Conservation (phyloP, 345 rosid genomes). For the Noccaea caerulescens region DNA sequence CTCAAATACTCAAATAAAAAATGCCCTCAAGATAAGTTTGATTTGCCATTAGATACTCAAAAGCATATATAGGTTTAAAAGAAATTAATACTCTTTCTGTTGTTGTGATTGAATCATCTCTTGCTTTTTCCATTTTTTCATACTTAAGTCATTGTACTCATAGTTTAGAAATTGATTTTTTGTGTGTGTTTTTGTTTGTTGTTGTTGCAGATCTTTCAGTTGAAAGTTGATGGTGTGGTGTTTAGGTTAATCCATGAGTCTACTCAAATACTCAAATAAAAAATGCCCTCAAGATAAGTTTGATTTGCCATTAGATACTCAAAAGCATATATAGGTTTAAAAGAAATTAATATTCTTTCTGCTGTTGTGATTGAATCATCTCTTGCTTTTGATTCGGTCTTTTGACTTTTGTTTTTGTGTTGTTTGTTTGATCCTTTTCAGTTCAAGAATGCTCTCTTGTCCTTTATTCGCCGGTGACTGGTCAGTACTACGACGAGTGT, state of each 20-base stretch:
- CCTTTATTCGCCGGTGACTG: slow-evolving; percentile 78
- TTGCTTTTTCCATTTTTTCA: background rate
- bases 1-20: slow-evolving; percentile 66
- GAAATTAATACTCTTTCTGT: too few species aligned
- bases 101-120: too few species aligned
- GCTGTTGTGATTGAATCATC: too few species aligned
- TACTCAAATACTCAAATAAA: slow-evolving; percentile 67
- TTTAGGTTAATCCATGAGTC: slow-evolving; percentile 85
- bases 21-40: slow-evolving; percentile 70
- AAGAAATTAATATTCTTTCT: too few species aligned
- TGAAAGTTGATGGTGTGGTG: slow-evolving; percentile 81
- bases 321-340: slow-evolving; percentile 46
- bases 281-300: slow-evolving; percentile 73
- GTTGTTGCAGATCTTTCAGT: slow-evolving; percentile 61
- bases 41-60: slow-evolving; percentile 5
- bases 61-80: slow-evolving; percentile 46
- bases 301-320: slow-evolving; percentile 8
- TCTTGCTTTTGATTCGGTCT: background rate
- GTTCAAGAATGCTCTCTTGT: rapidly evolving
- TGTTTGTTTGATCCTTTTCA: too few species aligned
- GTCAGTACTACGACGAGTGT: slow-evolving; percentile 83
- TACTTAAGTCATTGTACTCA: too few species aligned
- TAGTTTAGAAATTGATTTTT: too few species aligned
- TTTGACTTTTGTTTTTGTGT: background rate
- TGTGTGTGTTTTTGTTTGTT: background rate